These are phyloP conservation scores for Wickerhamiella sergipiensis DNA, from an alignment of 805 yeast genomes.

Conservation along the genomic window DNA sequence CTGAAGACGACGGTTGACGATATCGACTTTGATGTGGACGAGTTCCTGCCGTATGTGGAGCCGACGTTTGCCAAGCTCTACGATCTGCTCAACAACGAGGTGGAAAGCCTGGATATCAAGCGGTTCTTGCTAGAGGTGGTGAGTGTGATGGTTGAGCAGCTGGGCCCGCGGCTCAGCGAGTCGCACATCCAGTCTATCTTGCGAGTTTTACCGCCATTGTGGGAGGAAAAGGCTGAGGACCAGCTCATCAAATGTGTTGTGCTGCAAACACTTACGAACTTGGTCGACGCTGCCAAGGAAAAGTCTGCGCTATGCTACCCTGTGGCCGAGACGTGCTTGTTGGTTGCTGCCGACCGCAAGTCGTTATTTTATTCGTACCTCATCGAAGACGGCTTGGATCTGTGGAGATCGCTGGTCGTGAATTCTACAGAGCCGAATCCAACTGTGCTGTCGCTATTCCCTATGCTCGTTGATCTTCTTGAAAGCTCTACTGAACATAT, in stretches of 20 bases:
- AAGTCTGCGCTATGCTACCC: slow-evolving; percentile 11
- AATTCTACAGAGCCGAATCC: slow-evolving; percentile 35
- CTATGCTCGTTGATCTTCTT: slow-evolving; percentile 43
- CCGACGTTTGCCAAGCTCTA: slow-evolving; percentile 38
- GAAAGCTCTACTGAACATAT: slow-evolving; percentile 42
- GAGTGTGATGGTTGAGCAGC: slow-evolving; percentile 35
- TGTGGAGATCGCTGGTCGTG: slow-evolving; percentile 60
- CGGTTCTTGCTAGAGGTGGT: slow-evolving; percentile 57
- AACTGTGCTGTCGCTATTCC: slow-evolving; percentile 25
- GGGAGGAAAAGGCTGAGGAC: slow-evolving; percentile 45
- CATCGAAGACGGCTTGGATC: slow-evolving; percentile 72
- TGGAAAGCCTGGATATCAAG: slow-evolving; percentile 60
- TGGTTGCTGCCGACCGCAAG: slow-evolving; percentile 38
- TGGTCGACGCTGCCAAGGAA: slow-evolving; percentile 20
- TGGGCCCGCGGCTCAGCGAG: slow-evolving; percentile 16
- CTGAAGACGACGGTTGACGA: slow-evolving; percentile 62
- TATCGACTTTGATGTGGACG: slow-evolving; percentile 66
- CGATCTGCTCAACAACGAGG: slow-evolving; percentile 31
- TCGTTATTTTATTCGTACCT: slow-evolving; percentile 43
- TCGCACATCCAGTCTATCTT: slow-evolving; percentile 20
- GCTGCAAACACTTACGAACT: slow-evolving; percentile 23
- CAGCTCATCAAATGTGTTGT: slow-evolving; percentile 26
- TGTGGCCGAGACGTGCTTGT: slow-evolving; percentile 9
- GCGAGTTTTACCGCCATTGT: slow-evolving; percentile 51
- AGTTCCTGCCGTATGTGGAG: slow-evolving; percentile 52